Evolutionary conservation across 2,329 filamentous ascomycete species (phyloP), one percentile per base, ranked within the genome.

Genomic region (Didymella arachidicola): DNA sequence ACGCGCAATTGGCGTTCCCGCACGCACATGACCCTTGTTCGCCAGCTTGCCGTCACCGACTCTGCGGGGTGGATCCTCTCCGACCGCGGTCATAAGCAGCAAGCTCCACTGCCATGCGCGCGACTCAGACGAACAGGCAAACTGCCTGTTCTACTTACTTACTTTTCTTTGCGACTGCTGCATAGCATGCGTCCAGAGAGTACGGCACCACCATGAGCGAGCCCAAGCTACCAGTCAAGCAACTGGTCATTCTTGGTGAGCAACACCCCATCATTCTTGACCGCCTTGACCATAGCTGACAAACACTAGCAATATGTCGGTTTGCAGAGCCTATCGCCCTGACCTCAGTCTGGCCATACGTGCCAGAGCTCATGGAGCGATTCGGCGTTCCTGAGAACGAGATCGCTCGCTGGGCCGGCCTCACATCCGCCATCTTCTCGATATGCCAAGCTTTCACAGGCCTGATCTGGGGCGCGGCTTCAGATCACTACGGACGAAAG

Each of bases 261-360:
- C 53, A 39, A 22, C 6, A 14, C 27, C 47, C 41, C 27, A 16
- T 18, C 22, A n/a, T n/a, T 11, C 7, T 36, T 41, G n/a, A 22
- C 22, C 34, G 27, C 34, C 18, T 39, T 27, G 7, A 11, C 12
- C 19, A 49, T 59, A 54, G 56, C 63, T 61, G 19, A 53, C 52
- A 16, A 25, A 62, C 51, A 50, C n/a, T 69, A 96, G 93, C 92
- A 76, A 92, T 97, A 82, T 93, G 96, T 73, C 92, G 93, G 63
- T 87, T 97, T 66, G 91, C 93, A 52, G 93, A 97, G 78, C 93
- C 93, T 22, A 94, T 97, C 69, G 93, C 93, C 49, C 85, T 97
- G 64, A 97, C 93, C 1, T 95, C 91, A 72, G 95, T 97, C 77
- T 96, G 94, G 70, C 93, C 93, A 19, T 97, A 97, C 91, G 60